These are phyloP conservation scores for Cladosporium halotolerans DNA, from an alignment of 2,329 filamentous ascomycete genomes.

Conservation along the genomic window DNA sequence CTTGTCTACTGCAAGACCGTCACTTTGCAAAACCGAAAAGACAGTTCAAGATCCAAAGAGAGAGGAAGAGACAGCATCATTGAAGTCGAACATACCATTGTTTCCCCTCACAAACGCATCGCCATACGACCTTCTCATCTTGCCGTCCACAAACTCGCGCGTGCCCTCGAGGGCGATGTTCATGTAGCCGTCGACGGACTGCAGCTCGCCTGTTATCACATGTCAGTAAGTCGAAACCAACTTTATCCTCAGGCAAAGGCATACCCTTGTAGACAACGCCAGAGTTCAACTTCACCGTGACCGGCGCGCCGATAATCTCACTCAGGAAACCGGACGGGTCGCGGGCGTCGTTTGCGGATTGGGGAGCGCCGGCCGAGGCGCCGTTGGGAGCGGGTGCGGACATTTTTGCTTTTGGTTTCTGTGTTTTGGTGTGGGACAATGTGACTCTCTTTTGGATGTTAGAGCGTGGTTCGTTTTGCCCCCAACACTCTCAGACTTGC, in stretches of 20 bases:
- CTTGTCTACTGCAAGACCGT: background rate
- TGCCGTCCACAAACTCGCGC: constrained; percentile 81
- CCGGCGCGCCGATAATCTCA: constrained; percentile 88
- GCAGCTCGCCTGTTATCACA: constrained; percentile 67
- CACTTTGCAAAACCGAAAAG: background rate
- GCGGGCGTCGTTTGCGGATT: constrained; percentile 68
- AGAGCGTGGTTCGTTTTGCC: too few relatives aligned
- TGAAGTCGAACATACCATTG: constrained; percentile 58
- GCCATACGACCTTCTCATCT: constrained; percentile 75
- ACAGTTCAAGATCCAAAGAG: background rate
- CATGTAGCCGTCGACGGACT: constrained; percentile 99
- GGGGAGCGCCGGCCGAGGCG: constrained; percentile 30
- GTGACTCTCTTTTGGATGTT: background rate
- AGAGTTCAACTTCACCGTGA: constrained; percentile 98
- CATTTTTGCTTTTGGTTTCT: constrained; percentile 44
- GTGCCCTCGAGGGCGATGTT: constrained; percentile 98
- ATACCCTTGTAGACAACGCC: constrained; percentile 94
- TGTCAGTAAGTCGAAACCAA: background rate
- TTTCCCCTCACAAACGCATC: constrained; percentile 95
- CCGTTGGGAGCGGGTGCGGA: constrained; percentile 29
- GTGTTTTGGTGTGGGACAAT: background rate
- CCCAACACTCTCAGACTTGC: too few relatives aligned
- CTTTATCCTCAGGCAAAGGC: background rate
- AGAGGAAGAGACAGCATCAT: background rate
- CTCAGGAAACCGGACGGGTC: constrained; percentile 90